Evolutionary conservation across 129 eudicot genomes (phyloP), one percentile per base, ranked within the genome.

Genomic region (Erigeron canadensis): DNA sequence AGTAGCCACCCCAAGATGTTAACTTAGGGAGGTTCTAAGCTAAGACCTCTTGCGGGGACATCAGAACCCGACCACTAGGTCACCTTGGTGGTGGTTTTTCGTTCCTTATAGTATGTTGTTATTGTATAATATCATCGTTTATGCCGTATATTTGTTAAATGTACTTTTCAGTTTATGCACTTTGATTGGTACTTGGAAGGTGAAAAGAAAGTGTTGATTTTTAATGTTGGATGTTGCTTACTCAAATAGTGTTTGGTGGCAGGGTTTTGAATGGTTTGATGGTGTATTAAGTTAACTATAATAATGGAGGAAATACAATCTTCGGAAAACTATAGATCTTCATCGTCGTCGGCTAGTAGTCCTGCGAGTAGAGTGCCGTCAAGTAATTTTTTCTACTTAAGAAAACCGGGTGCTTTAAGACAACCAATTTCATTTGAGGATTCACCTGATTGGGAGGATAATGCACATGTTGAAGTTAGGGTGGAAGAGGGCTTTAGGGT

Each of bases 371-470:
- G 93, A 76, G 84, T 94, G 16, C 97, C 98, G 13, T 89, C 90
- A 1, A 89, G 87, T 74, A 94, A 89, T 56, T 89, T 89, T 71
- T 94, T 85, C 85, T 94, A 94, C 81, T 79, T 89, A 43, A 79
- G 97, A 67, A 94, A 94, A 80, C 97, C 93, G 0, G 98, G 98
- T 40, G 73, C 95, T 0, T 64, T 89, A 42, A 77, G 98, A 74
- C 88, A 89, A 19, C 90, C 98, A 5, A 87, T 94, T 58, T 94
- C 97, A 5, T 94, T 87, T 55, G 98, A 94, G 75, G 98, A 94
- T 79, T 94, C 98, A 40, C 98, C 98, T 0, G 98, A 85, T 54
- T 90, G 98, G 97, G 97, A 84, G n/a, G 97, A 94, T 41, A 84
- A 94, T 34, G 82, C 90, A 1, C 86, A 94, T 79, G 78, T 89